Conservation (phyloP, 2,329 filamentous ascomycete species). For the Fusarium continuum region DNA sequence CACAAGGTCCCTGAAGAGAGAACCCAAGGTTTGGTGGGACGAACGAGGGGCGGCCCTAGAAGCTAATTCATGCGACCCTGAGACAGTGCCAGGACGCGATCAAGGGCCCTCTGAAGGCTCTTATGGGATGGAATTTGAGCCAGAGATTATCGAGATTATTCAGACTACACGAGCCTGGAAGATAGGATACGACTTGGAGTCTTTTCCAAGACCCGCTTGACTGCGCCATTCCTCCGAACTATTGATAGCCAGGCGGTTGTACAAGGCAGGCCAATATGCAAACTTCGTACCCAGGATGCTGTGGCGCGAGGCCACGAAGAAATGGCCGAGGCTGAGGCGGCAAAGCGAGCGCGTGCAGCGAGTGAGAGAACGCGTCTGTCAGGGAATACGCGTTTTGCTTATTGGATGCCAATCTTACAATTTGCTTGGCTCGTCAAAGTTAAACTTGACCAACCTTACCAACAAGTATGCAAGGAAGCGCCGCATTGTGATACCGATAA, state of each 20-base stretch:
- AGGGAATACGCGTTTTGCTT: slow-evolving; percentile 22
- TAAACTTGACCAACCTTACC: slow-evolving; percentile 2
- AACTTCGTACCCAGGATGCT: not conserved
- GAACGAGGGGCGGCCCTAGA: slow-evolving; percentile 34
- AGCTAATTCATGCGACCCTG: slow-evolving; percentile 41
- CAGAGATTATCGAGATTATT: slow-evolving; percentile 5
- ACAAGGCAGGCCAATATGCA: not conserved
- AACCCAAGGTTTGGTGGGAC: slow-evolving; percentile 23
- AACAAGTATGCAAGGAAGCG: not conserved
- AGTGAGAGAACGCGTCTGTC: slow-evolving; percentile 22
- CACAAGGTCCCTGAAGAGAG: slow-evolving; percentile 26
- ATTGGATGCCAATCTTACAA: slow-evolving; percentile 8
- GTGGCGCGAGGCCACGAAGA: slow-evolving; percentile 28
- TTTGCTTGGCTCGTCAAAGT: slow-evolving; percentile 24
- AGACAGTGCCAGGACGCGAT: slow-evolving; percentile 28
- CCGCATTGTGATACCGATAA: slow-evolving; percentile 12
- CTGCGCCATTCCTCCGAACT: slow-evolving; percentile 8
- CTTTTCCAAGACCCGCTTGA: not conserved
- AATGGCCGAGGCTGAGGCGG: slow-evolving; percentile 25
- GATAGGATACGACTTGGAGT: not conserved
- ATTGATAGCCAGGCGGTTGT: slow-evolving; percentile 9
- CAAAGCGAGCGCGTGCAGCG: slow-evolving; percentile 18
- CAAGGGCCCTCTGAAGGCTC: slow-evolving; percentile 10
- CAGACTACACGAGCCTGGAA: not conserved
- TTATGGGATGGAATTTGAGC: slow-evolving; percentile 20